phyloP scores from a whole-genome alignment of 495 filamentous ascomycete species.

The Zalerion maritima region DNA sequence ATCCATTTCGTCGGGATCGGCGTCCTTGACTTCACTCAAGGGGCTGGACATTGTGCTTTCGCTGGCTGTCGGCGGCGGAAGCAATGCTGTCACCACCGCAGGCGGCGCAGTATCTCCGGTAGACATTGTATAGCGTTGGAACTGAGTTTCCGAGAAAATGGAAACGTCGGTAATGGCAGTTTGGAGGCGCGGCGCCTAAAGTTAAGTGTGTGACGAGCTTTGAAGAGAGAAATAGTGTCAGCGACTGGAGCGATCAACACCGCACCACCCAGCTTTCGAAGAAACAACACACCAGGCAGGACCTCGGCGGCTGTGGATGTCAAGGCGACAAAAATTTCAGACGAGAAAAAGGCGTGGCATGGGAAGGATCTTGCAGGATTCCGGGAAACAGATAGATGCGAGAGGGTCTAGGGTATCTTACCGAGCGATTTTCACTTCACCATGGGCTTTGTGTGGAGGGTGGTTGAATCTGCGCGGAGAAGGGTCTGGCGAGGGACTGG shows the following conservation, averaged over 20 bases:
- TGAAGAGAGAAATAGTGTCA: constrained; percentile 2
- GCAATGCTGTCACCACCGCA: constrained; percentile 22
- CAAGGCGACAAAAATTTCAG: too few species aligned
- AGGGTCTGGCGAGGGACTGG: too few species aligned
- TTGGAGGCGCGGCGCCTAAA: constrained; percentile 1
- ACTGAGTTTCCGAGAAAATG: neutral
- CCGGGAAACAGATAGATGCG: too few species aligned
- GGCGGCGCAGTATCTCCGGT: constrained; percentile 29
- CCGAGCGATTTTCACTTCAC: too few species aligned
- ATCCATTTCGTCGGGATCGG: constrained; percentile 30
- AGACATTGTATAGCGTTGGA: constrained; percentile 24
- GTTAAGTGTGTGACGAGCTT: constrained; percentile 3
- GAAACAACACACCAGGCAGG: too few species aligned
- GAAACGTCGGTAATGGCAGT: constrained; percentile 1
- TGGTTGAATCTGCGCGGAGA: too few species aligned
- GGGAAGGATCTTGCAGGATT: too few species aligned
- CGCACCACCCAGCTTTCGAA: constrained; percentile 1
- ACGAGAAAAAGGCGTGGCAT: too few species aligned
- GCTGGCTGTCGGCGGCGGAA: constrained; percentile 9
- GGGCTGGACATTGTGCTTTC: constrained; percentile 41
- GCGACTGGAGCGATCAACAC: constrained; percentile 13
- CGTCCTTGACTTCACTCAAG: constrained; percentile 69
- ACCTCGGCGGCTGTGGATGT: too few species aligned
- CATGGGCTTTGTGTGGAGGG: too few species aligned
- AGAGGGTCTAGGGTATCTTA: too few species aligned